Evolutionary conservation across 108 stramenopile species (phyloP).

Genomic region (Tribonema minus): DNA sequence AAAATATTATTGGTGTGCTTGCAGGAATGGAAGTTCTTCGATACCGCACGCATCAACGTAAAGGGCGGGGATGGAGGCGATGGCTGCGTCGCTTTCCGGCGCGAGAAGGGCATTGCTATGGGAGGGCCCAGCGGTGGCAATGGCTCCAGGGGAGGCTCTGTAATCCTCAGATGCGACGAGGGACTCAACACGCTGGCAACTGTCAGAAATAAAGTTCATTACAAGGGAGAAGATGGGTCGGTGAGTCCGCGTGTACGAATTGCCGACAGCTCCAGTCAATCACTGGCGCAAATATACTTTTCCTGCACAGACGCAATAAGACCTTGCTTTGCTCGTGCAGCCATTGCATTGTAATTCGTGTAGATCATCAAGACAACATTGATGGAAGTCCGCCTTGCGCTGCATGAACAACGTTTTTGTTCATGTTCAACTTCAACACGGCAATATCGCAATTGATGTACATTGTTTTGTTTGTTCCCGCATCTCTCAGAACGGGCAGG

Average conservation of each 20-base stretch:
- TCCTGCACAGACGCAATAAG: too few species aligned
- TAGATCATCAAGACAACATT: too few species aligned
- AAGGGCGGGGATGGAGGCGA: constrained; percentile 85
- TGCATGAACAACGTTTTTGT: too few species aligned
- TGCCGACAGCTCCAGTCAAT: too few species aligned
- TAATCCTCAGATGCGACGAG: constrained; percentile 72
- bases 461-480: too few species aligned
- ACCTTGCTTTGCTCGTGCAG: too few species aligned
- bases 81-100: constrained; percentile 85
- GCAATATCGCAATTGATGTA: too few species aligned
- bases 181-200: constrained; percentile 78
- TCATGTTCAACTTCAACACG: too few species aligned
- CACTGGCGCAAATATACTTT: too few species aligned
- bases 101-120: constrained; percentile 80
- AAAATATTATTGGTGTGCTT: not conserved
- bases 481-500: constrained; percentile 78
- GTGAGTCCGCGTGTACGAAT: too few species aligned
- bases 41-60: constrained; percentile 61
- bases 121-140: constrained; percentile 85
- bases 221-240: constrained; percentile 64
- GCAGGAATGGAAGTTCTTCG: constrained; percentile 51
- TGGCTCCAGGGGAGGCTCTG: constrained; percentile 77
- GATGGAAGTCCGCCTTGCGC: too few species aligned
- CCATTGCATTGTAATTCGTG: too few species aligned
- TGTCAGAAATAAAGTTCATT: constrained; percentile 71